Evolutionary conservation across 1,284 basidiomycete species (phyloP).

Genomic region (Pseudozyma tsukubaensis): DNA sequence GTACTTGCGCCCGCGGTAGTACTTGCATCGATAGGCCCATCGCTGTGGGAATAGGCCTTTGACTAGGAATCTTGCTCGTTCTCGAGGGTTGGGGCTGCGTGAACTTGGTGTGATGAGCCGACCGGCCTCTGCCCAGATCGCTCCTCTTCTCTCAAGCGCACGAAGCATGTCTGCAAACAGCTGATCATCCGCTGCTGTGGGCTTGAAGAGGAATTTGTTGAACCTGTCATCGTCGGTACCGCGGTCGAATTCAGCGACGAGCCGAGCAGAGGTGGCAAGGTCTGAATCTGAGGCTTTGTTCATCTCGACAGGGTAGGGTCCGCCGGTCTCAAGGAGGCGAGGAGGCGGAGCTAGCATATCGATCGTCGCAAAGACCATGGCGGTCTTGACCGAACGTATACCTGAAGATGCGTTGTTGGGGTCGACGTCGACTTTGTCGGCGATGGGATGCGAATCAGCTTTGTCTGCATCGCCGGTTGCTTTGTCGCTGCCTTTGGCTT

Average conservation of each 20-base stretch:
- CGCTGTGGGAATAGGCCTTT: conserved; percentile 46
- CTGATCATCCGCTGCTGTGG: conserved; percentile 9
- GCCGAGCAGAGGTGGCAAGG: conserved; percentile 17
- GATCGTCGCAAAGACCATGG: conserved; percentile 43
- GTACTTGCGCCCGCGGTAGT: conserved; percentile 32
- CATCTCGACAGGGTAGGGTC: conserved; percentile 47
- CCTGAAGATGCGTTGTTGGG: neutral
- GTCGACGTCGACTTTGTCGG: neutral
- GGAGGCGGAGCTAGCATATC: conserved; percentile 43
- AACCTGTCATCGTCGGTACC: conserved; percentile 31
- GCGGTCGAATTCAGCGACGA: conserved; percentile 29
- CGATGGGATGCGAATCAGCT: too few species aligned
- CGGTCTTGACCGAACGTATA: conserved; percentile 17
- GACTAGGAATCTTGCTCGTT: conserved; percentile 38
- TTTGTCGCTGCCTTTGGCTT: conserved; percentile 12
- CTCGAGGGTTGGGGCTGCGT: conserved; percentile 25
- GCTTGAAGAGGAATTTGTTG: conserved; percentile 20
- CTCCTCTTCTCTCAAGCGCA: conserved; percentile 35
- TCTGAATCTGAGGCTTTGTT: conserved; percentile 37
- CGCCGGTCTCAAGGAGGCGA: conserved; percentile 32
- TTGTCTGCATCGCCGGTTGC: neutral
- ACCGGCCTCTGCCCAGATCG: conserved; percentile 41
- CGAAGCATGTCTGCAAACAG: conserved; percentile 28
- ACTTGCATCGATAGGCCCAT: conserved; percentile 29
- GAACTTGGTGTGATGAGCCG: conserved; percentile 39